phyloP scores from a whole-genome alignment of 768 basidiomycete genomes.

The Suillus tomentosus region DNA sequence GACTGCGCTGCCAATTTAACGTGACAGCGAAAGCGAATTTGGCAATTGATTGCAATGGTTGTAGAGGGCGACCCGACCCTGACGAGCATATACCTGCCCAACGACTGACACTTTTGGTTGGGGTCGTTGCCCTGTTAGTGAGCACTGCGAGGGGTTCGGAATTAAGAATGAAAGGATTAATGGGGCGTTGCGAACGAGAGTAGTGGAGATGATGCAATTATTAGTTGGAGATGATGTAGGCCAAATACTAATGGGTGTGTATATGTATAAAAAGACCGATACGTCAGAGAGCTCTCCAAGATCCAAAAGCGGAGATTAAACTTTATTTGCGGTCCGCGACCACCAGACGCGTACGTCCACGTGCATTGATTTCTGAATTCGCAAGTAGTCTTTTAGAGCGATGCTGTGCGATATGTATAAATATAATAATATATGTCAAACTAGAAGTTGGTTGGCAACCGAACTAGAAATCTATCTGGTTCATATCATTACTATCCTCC shows the following conservation, averaged over 20 bases:
- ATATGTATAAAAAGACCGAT: neutral
- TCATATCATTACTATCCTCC: neutral
- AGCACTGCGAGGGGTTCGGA: no score
- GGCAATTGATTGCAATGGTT: neutral
- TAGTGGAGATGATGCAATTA: neutral
- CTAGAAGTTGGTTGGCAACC: neutral
- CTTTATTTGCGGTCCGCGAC: conserved; percentile 9
- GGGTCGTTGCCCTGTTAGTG: neutral
- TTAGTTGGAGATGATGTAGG: conserved; percentile 4
- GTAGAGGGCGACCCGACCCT: neutral
- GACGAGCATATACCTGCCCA: neutral
- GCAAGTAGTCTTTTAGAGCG: neutral
- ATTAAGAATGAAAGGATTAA: neutral
- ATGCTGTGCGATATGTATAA: neutral
- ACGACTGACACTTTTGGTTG: neutral
- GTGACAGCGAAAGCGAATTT: neutral
- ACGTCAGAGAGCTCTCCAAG: conserved; percentile 11
- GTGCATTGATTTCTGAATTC: conserved; percentile 4
- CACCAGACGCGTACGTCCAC: conserved; percentile 6
- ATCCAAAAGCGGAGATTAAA: conserved; percentile 19
- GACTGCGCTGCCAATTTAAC: neutral
- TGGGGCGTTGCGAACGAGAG: neutral
- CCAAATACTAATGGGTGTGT: conserved; percentile 2
- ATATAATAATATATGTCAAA: neutral
- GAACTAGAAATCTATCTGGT: neutral